Evolutionary conservation across 768 basidiomycete species (phyloP).

Genomic region (Leucogyrophana mollusca): DNA sequence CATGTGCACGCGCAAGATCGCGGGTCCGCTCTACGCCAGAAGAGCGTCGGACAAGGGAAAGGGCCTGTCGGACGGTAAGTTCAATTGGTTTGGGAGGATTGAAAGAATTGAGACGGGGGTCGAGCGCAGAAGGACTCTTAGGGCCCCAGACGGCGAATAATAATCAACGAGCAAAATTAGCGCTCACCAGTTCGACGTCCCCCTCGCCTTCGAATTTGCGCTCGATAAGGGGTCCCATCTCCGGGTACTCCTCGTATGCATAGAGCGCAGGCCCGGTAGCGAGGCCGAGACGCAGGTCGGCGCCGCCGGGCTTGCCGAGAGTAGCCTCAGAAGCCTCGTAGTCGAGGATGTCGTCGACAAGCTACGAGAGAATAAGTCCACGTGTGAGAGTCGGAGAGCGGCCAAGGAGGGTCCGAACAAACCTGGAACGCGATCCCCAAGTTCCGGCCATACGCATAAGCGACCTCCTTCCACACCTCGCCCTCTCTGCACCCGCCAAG

Average conservation of each 20-base stretch:
- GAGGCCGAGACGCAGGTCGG: constrained; percentile 78
- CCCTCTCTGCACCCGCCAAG: constrained; percentile 77
- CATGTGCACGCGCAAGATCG: constrained; percentile 72
- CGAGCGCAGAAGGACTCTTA: background rate
- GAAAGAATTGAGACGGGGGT: no score
- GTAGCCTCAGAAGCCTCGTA: constrained; percentile 73
- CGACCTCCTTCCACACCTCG: constrained; percentile 85
- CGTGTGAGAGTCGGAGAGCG: background rate
- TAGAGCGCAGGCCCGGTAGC: constrained; percentile 86
- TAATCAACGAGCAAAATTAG: background rate
- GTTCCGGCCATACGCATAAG: constrained; percentile 89
- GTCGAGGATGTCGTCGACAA: constrained; percentile 94
- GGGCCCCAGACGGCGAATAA: no score
- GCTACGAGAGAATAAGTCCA: constrained; percentile 46
- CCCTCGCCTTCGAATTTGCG: constrained; percentile 76
- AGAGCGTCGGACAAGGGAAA: constrained; percentile 63
- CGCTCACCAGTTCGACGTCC: constrained; percentile 76
- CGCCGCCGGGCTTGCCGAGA: constrained; percentile 90
- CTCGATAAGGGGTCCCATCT: constrained; percentile 72
- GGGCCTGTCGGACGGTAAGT: constrained; percentile 44
- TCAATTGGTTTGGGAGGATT: no score
- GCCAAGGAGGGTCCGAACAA: constrained; percentile 14
- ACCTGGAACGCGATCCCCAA: constrained; percentile 97
- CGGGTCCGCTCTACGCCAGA: constrained; percentile 79
- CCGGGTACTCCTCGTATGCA: constrained; percentile 82